Evolutionary conservation across 78 protist genomes (phyloP), one percentile per base, ranked within the genome.

Genomic region (Dictyostelium firmibasis): DNA sequence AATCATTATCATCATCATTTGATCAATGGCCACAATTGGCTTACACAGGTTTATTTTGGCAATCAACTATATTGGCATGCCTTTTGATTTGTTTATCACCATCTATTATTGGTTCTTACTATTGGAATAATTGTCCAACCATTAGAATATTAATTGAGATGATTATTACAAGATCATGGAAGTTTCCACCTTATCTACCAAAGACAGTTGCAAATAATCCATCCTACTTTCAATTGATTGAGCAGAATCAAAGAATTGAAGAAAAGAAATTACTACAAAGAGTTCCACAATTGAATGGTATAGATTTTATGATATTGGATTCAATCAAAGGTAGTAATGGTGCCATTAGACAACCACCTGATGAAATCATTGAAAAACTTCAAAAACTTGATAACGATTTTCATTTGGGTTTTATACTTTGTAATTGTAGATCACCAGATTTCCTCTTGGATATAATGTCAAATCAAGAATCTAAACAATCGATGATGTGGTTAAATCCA

Each of bases 381-480:
- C 88, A 81, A 47, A 60, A 43, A 64, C 20, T 89, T 29, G 94
- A 89, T 23, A 89, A 18, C 2, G 94, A 89, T 33, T 69, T 69
- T 38, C 94, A 89, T 50, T 33, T 89, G 13, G 85, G 88, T 13
- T 81, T 81, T 14, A n/a, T 81, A 0, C 38, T 89, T 38, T 89
- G 94, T 70, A 76, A 25, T 14, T 69, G 94, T 81, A 36, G 94
- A 29, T 35, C 38, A 31, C 94, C 94, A 20, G 94, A 89, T 50
- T 89, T 43, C 41, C 41, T 89, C 20, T 70, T 89, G 70, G 94
- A 89, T 31, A 89, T 89, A 18, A 89, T 89, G 94, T 31, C 69
- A 4, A 81, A 62, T 70, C 94, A 89, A 69, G 94, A 89, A 38
- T 79, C 86, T 20, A 60, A 75, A 64, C 86, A 78, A 29, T 81